These are phyloP conservation scores for Biscogniauxia sp. DNA, from an alignment of 2,329 filamentous ascomycete genomes.

Conservation along the genomic window DNA sequence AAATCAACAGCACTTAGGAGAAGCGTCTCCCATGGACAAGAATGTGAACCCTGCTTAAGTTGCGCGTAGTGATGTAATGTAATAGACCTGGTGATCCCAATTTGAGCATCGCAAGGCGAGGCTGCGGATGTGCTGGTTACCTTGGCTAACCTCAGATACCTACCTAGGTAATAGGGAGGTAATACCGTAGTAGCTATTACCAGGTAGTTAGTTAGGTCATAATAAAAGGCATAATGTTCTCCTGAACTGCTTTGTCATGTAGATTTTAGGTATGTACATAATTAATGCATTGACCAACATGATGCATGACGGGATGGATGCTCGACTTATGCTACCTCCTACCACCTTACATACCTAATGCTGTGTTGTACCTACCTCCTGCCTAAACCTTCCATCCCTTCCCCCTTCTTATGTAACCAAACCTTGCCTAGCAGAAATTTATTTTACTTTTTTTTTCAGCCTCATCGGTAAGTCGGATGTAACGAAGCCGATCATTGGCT, in stretches of 20 bases:
- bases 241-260: too few species aligned
- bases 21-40: neutral
- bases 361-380: neutral
- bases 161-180: neutral
- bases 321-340: too few species aligned
- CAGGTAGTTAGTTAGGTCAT: too few species aligned
- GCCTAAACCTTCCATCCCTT: neutral
- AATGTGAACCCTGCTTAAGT: neutral
- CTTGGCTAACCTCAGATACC: neutral
- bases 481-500: slow-evolving; percentile 11
- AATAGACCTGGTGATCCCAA: neutral
- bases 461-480: slow-evolving; percentile 16
- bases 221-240: neutral
- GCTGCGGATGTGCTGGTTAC: neutral
- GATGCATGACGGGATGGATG: neutral
- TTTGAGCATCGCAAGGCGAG: neutral
- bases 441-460: slow-evolving; percentile 9
- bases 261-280: neutral
- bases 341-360: too few species aligned
- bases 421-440: neutral
- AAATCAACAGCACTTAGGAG: slow-evolving; percentile 16
- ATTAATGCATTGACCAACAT: neutral
- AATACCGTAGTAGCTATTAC: neutral
- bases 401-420: neutral
- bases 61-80: neutral